Evolutionary conservation across 78 protist genomes (phyloP).

Genomic region (Dictyostelium brefeldianum): DNA sequence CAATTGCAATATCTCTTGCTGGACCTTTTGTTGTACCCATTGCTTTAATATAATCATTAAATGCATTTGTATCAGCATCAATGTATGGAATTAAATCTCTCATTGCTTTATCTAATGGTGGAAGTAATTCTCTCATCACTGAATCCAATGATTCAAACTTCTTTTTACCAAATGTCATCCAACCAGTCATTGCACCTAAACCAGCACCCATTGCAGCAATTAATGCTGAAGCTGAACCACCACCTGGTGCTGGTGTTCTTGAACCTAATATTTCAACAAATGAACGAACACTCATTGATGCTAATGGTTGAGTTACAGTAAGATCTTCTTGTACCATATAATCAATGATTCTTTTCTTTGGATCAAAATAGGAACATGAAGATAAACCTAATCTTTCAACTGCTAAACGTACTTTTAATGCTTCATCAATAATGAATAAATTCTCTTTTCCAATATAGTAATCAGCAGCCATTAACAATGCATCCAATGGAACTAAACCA

Average conservation of each 20-base stretch:
- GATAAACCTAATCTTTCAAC: conserved; percentile 76
- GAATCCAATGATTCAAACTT: conserved; percentile 67
- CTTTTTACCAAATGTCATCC: conserved; percentile 84
- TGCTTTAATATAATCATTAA: conserved; percentile 46
- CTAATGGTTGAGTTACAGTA: conserved; percentile 54
- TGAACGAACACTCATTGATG: conserved; percentile 25
- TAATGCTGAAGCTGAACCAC: conserved; percentile 79
- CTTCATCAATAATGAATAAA: conserved; percentile 77
- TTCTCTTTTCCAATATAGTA: conserved; percentile 62
- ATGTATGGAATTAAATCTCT: conserved; percentile 68
- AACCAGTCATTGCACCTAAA: conserved; percentile 83
- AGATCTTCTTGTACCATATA: conserved; percentile 77
- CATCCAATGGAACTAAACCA: conserved; percentile 84
- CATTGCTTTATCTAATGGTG: conserved; percentile 81
- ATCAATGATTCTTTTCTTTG: conserved; percentile 80
- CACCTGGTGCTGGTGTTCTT: conserved; percentile 85
- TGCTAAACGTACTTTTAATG: conserved; percentile 70
- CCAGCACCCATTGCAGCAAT: conserved; percentile 83
- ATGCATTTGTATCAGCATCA: conserved; percentile 76
- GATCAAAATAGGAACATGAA: conserved; percentile 70
- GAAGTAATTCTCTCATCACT: conserved; percentile 55
- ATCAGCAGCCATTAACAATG: conserved; percentile 78
- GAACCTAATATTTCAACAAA: conserved; percentile 60
- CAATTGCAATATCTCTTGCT: conserved; percentile 23
- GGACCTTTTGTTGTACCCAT: conserved; percentile 17